Conservation (phyloP, 192 early-diverging fungal genomes). For the Rhizophagus sp. region DNA sequence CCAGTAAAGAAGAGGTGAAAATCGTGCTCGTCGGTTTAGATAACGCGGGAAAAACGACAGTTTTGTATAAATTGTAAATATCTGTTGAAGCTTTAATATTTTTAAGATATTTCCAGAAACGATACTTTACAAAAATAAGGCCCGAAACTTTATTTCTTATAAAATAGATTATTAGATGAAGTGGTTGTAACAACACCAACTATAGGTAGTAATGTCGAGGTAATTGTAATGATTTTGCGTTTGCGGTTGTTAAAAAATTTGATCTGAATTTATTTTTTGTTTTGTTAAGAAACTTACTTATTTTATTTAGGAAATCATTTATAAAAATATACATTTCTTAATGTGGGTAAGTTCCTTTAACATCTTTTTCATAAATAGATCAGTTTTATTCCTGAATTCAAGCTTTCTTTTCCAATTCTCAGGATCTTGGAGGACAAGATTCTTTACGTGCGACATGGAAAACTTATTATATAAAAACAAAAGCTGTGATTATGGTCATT, state of each 20-base stretch:
- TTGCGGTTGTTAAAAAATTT: neutral
- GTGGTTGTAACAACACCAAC: constrained; percentile 68
- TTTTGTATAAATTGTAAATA: constrained; percentile 60
- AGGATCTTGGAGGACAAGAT: constrained; percentile 68
- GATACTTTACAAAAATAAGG: neutral
- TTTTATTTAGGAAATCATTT: constrained; percentile 49
- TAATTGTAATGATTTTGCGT: neutral
- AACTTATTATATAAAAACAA: constrained; percentile 66
- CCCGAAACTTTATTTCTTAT: no score
- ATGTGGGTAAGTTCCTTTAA: constrained; percentile 65
- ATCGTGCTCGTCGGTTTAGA: constrained; percentile 72
- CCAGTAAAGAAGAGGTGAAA: constrained; percentile 65
- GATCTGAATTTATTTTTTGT: neutral
- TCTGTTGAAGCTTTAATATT: neutral
- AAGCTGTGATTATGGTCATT: constrained; percentile 73
- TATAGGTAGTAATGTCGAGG: constrained; percentile 70
- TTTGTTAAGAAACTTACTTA: neutral
- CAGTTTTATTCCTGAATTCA: neutral
- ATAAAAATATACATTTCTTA: constrained; percentile 69
- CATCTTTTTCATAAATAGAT: neutral
- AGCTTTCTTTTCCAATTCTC: neutral
- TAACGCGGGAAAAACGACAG: constrained; percentile 73
- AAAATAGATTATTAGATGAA: constrained; percentile 55
- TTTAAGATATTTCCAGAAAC: neutral
- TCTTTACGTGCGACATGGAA: constrained; percentile 65